Conservation (phyloP, 768 basidiomycete species). For the Tulasnella sp. region DNA sequence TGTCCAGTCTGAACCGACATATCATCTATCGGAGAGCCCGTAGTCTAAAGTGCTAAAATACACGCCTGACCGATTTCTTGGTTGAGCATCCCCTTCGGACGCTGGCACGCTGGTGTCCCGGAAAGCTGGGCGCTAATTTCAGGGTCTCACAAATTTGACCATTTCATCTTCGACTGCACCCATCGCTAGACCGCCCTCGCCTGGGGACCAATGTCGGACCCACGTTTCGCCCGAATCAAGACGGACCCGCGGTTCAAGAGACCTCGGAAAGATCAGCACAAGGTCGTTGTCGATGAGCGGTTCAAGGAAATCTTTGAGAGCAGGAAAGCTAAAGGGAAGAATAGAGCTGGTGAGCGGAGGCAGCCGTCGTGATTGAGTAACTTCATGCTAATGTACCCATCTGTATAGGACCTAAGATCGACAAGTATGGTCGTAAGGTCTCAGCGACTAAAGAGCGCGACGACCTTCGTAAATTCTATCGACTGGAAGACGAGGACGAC, state of each 20-base stretch:
- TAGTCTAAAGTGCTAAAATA: neutral
- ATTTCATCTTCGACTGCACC: neutral
- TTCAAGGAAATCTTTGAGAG: constrained; percentile 70
- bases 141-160: constrained; percentile 5
- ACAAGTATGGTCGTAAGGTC: constrained; percentile 79
- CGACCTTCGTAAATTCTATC: constrained; percentile 70
- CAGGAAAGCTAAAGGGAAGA: constrained; percentile 26
- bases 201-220: constrained; percentile 47
- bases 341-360: neutral
- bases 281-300: constrained; percentile 83
- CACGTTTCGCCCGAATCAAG: constrained; percentile 77
- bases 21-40: too few species aligned
- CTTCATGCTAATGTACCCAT: neutral
- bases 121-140: neutral
- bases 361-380: neutral
- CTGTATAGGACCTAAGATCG: constrained; percentile 45
- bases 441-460: constrained; percentile 61
- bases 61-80: too few species aligned
- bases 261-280: constrained; percentile 65
- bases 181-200: neutral
- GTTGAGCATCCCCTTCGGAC: too few species aligned
- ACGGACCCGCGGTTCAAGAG: constrained; percentile 89
- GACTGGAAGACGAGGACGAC: constrained; percentile 38
- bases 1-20: too few species aligned
- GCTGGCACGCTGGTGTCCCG: too few species aligned